Conservation (phyloP, 495 filamentous ascomycete genomes). For the Penicillium nucicola region DNA sequence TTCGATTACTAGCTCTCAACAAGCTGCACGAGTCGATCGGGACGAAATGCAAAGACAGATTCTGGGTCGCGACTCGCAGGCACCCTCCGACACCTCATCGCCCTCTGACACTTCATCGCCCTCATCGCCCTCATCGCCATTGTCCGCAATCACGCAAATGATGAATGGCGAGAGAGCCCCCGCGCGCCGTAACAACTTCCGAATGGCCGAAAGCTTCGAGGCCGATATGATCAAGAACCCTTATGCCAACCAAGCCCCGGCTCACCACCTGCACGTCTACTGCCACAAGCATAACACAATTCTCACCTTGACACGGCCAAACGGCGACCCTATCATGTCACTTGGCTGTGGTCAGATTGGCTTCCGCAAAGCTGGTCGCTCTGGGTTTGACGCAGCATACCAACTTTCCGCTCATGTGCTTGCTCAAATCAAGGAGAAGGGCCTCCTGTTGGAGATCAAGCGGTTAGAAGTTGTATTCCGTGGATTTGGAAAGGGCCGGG, state of each 20-base stretch:
- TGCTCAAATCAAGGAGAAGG: constrained; percentile 71
- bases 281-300: constrained; percentile 89
- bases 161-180: constrained; percentile 25
- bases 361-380: constrained; percentile 74
- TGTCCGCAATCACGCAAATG: constrained; percentile 32
- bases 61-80: constrained; percentile 19
- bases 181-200: constrained; percentile 27
- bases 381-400: constrained; percentile 88
- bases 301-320: constrained; percentile 79
- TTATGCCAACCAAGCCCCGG: constrained; percentile 39
- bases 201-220: constrained; percentile 35
- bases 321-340: constrained; percentile 71
- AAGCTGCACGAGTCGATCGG: constrained; percentile 13
- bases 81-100: constrained; percentile 9
- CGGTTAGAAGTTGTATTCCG: constrained; percentile 72
- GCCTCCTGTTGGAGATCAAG: constrained; percentile 55
- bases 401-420: constrained; percentile 80
- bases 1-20: constrained; percentile 20
- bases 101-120: no score
- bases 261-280: constrained; percentile 86
- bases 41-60: constrained; percentile 31
- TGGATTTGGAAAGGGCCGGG: constrained; percentile 80
- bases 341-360: constrained; percentile 79
- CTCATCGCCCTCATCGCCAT: constrained; percentile 28
- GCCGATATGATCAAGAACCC: constrained; percentile 37